A percentile compares a stretch with the other conserved stretches of the same genome.
Conservation (phyloP, 2,329 filamentous ascomycete species). For the Cordyceps pruinosa region DNA sequence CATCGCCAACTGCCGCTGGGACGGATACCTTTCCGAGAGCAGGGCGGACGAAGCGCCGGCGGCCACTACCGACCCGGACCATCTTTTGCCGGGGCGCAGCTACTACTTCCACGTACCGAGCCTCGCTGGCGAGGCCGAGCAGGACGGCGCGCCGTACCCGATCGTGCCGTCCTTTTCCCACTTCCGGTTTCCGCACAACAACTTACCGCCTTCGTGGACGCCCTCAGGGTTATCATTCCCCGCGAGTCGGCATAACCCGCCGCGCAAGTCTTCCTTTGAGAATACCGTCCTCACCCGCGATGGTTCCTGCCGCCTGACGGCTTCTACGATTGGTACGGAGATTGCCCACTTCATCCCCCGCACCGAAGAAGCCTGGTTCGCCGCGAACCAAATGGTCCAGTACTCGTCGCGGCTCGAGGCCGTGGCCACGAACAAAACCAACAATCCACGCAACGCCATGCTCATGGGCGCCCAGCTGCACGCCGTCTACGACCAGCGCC, state of each 20-base stretch:
- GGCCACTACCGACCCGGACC: background rate
- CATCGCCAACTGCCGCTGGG: conserved; percentile 1
- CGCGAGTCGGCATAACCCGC: background rate
- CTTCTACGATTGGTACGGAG: background rate
- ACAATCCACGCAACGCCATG: background rate
- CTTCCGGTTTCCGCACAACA: background rate
- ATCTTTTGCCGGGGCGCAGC: background rate
- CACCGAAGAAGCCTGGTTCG: background rate
- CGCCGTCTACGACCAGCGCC: background rate
- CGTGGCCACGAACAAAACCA: background rate
- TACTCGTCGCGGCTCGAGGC: background rate
- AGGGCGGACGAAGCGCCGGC: background rate
- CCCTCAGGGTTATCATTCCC: background rate
- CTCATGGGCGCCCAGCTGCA: background rate
- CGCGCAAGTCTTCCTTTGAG: background rate
- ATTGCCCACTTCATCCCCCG: background rate
- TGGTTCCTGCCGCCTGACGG: background rate
- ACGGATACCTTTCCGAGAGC: background rate
- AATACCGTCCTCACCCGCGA: background rate
- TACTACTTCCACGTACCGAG: background rate
- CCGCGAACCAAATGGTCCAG: background rate
- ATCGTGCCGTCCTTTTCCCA: conserved; percentile 1
- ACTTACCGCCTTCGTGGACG: background rate
- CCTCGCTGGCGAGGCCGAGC: background rate
- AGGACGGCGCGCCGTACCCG: background rate